Evolutionary conservation across 2,329 filamentous ascomycete species (phyloP), one percentile per base, ranked within the genome.

Genomic region (Hymenoscyphus albidus): DNA sequence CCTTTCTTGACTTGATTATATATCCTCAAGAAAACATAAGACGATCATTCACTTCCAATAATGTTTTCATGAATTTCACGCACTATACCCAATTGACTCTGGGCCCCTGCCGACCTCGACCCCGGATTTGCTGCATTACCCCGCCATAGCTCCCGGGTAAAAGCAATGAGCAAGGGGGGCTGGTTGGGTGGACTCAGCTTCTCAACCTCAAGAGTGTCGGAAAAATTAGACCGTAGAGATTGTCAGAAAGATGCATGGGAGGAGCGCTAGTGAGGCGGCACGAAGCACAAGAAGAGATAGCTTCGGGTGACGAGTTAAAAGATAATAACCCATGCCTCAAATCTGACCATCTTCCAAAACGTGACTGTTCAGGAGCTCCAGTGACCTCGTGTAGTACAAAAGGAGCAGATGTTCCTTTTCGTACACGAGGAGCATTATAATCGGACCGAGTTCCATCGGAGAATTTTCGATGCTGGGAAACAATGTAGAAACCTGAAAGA

Each of bases 171-270:
- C 18, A 31, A 44, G 42, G 58, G 58, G 39, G 58, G n/a, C 22
- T 51, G 58, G 58, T 51, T 61, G 58, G 58, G 44, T 27, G 58
- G 42, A 51, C 16, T 51, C 48, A 9, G 7, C 22, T 22, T 3
- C 22, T 48, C 18, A 14, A 22, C 18, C n/a, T 42, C 35, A 44
- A 60, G 58, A 32, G 22, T n/a, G 32, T 54, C 62, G 62, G 62
- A 61, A 64, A 61, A 64, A 61, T 64, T 38, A 61, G 12, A 61
- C 62, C 62, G 62, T 44, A 31, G 22, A 35, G 9, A n/a, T 22
- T 51, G 9, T 27, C 7, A 27, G 7, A 5, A 54, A 13, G 18
- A 54, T 22, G 18, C 48, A 54, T 27, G 62, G 59, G 56, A 63
- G 56, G 62, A 59, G 56, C 56, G 62, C 56, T 63, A 58, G 38